Evolutionary conservation across 2,329 filamentous ascomycete genomes (phyloP).

Genomic region (Drechslerella dactyloides): DNA sequence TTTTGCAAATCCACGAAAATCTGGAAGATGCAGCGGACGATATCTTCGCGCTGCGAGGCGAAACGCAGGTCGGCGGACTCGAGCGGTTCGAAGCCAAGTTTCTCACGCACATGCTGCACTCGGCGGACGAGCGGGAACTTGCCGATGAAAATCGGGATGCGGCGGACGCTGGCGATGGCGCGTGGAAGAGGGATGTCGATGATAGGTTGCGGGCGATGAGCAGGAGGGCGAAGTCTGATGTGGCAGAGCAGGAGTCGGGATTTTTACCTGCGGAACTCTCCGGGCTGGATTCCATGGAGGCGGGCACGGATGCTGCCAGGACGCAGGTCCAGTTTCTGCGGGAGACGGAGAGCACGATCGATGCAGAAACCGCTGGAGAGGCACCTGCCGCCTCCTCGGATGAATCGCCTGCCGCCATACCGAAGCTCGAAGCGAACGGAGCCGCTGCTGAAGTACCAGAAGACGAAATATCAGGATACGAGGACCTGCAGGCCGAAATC

Average conservation of each 20-base stretch:
- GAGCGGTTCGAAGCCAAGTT: no score
- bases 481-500: not conserved
- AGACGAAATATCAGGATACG: not conserved
- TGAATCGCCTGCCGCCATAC: no score
- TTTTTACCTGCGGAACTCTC: not conserved
- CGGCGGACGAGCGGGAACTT: no score
- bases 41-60: not conserved
- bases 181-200: no score
- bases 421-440: not conserved
- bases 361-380: no score
- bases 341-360: not conserved
- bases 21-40: not conserved
- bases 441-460: not conserved
- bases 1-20: not conserved
- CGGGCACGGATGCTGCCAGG: not conserved
- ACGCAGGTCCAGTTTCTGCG: not conserved
- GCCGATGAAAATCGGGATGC: no score
- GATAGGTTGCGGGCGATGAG: constrained; percentile 3
- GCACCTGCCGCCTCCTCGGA: no score
- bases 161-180: no score
- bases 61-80: not conserved
- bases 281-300: not conserved
- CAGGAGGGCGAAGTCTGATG: not conserved
- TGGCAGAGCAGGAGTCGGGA: not conserved
- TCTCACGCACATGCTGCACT: no score